These are phyloP conservation scores for Phoma sp. DNA, from an alignment of 2,329 filamentous ascomycete genomes.

Conservation along the genomic window DNA sequence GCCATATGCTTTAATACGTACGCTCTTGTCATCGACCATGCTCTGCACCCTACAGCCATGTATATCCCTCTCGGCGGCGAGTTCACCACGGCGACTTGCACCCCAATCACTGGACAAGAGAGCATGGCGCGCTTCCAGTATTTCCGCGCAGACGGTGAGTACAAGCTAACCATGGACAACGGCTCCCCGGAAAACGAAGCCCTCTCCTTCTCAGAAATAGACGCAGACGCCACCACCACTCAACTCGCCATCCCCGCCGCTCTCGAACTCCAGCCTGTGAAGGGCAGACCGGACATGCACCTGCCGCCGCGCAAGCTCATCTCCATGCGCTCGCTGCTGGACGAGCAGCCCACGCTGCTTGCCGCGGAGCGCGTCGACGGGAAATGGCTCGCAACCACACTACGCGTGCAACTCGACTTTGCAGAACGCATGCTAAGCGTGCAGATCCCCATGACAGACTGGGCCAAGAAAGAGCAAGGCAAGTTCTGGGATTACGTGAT, in stretches of 20 bases:
- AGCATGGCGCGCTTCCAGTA: conserved; percentile 3
- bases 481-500: background rate
- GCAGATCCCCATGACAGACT: conserved; percentile 9
- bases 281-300: background rate
- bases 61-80: background rate
- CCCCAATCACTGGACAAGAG: background rate
- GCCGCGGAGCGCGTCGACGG: background rate
- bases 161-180: conserved; percentile 3
- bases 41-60: background rate
- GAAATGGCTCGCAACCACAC: conserved; percentile 7
- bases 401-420: conserved; percentile 10
- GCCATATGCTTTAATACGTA: conserved; percentile 13
- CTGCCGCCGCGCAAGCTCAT: conserved; percentile 1
- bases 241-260: conserved; percentile 6
- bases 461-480: background rate
- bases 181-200: background rate
- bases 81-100: conserved; percentile 2
- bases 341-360: conserved; percentile 1
- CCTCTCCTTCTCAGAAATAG: conserved; percentile 3
- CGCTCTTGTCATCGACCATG: conserved; percentile 8
- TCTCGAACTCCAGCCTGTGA: background rate
- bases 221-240: background rate
- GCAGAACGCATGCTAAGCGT: background rate
- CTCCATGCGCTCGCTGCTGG: conserved; percentile 4
- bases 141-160: background rate